phyloP scores from a whole-genome alignment of 2,329 filamentous ascomycete genomes.

The Lojkania enalia region DNA sequence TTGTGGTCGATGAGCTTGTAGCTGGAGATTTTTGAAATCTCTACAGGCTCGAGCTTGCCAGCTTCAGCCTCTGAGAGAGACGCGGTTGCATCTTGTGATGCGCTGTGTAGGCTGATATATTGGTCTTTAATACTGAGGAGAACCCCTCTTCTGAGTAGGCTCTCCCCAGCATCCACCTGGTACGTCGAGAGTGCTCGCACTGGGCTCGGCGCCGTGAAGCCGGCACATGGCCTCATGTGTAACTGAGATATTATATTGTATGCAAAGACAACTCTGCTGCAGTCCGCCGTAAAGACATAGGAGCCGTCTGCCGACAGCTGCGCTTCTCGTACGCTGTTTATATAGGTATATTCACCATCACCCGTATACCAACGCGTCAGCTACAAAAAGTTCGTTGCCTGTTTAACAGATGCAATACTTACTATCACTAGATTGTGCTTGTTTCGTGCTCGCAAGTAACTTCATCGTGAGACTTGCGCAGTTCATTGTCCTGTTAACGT shows the following conservation, averaged over 20 bases:
- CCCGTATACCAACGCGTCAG: neutral
- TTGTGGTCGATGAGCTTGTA: constrained; percentile 60
- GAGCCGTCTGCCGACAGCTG: constrained; percentile 24
- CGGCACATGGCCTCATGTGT: constrained; percentile 53
- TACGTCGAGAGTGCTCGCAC: constrained; percentile 59
- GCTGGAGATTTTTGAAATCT: constrained; percentile 46
- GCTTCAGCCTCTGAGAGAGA: constrained; percentile 26
- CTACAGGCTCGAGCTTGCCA: constrained; percentile 13
- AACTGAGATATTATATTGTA: neutral
- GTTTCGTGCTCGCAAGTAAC: no score
- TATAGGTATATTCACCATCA: constrained; percentile 8
- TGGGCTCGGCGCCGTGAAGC: constrained; percentile 51
- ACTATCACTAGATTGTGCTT: no score
- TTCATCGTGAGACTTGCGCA: no score
- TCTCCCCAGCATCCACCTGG: no score
- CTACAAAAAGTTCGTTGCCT: neutral
- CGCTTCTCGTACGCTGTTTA: constrained; percentile 35
- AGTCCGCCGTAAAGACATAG: neutral
- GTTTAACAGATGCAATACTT: no score
- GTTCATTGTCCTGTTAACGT: no score
- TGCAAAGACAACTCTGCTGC: neutral
- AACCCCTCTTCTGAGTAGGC: no score
- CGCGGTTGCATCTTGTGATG: no score
- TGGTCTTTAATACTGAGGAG: constrained; percentile 58
- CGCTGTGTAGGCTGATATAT: constrained; percentile 61